Percentiles rank a stretch among this genome's conserved stretches.
These are phyloP conservation scores for Lepiota brunneoincarnata DNA, from an alignment of 768 basidiomycete genomes.

Conservation along the genomic window DNA sequence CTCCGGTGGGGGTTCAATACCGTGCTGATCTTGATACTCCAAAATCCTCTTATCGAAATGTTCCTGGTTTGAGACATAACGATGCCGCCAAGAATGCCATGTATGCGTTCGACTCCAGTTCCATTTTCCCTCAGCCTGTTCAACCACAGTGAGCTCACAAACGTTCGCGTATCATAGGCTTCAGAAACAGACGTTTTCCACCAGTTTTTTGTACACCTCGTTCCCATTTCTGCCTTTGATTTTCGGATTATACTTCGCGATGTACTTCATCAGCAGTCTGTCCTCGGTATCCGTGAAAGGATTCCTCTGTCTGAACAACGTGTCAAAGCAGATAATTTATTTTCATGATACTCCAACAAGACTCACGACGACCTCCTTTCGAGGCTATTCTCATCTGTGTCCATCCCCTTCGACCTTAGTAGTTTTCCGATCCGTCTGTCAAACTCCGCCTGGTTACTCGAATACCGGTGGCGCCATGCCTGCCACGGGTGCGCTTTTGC, in stretches of 20 bases:
- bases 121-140: constrained; percentile 40
- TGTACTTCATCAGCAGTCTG: constrained; percentile 37
- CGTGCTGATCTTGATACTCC: constrained; percentile 26
- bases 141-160: neutral
- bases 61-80: constrained; percentile 45
- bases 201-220: constrained; percentile 38
- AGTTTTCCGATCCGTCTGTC: constrained; percentile 40
- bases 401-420: constrained; percentile 16
- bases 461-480: constrained; percentile 63
- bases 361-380: neutral
- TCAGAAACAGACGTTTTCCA: constrained; percentile 39
- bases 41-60: constrained; percentile 42
- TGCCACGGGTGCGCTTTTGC: constrained; percentile 46
- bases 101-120: constrained; percentile 50
- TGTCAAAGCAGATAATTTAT: no score
- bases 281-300: constrained; percentile 41
- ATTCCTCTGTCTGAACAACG: constrained; percentile 14
- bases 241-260: constrained; percentile 46
- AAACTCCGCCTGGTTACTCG: constrained; percentile 38
- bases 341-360: neutral
- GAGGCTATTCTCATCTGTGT: neutral
- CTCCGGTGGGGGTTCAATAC: neutral
- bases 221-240: constrained; percentile 42
- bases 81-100: constrained; percentile 63
- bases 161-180: neutral